Evolutionary conservation across 1,139 yeast species (phyloP), one percentile per base, ranked within the genome.

Genomic region (Pichia norvegensis): DNA sequence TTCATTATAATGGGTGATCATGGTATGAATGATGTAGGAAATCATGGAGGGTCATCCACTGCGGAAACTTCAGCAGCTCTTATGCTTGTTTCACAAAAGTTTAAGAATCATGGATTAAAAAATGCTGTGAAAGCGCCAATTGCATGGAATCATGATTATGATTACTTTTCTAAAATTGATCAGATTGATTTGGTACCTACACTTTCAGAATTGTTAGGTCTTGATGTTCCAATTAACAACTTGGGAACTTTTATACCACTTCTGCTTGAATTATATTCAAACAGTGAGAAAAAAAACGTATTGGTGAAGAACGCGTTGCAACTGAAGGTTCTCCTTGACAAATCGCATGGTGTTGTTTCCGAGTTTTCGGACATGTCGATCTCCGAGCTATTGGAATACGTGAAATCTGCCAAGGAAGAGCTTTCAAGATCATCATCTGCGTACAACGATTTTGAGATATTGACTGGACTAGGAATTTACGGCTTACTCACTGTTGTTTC

Each of bases 161-260:
- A 69, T 1, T 92, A 76, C 58, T 77, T 75, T 55, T 54, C 65
- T 1, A 62, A 61, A 37, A 68, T 88, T 14, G 83, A 81, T 50
- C 98, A 94, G 60, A 79, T 87, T 25, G 98, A 92, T 63, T 55
- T 92, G 21, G 96, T 92, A 0, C 96, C 98, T 1, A 84, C 97
- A 0, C 61, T 92, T 38, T 71, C 95, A 0, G 68, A 81, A 4
- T 66, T 92, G 8, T 69, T 90, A 47, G 83, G 85, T 44, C 67
- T 90, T 17, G 94, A 95, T 0, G 79, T 88, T 29, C 98, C 99
- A 0, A 79, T 76, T 50, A 92, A 94, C 60, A 86, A 79, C 54
- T 69, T 92, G 17, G 99, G 98, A 1, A 72, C 84, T 0, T 58
- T 90, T 7, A 73, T 87, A 2, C 68, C 70, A 2, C 76, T 76